Conservation (phyloP, 768 basidiomycete genomes). For the Leccinum disarticulatum region DNA sequence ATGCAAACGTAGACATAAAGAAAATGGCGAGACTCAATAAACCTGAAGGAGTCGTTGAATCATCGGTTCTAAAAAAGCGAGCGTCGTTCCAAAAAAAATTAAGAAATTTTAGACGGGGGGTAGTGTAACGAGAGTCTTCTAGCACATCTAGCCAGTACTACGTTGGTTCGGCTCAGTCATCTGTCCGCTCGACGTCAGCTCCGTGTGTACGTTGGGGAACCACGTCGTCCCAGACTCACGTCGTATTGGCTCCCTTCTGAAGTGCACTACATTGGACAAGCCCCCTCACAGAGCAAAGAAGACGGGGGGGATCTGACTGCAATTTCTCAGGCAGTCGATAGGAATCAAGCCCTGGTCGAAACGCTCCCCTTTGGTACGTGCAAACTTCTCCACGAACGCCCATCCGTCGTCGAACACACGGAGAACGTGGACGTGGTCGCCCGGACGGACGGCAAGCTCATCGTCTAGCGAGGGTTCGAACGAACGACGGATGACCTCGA, state of each 20-base stretch:
- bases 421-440: constrained; percentile 54
- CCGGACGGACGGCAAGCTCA: constrained; percentile 52
- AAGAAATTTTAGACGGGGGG: neutral
- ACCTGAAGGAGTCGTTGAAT: neutral
- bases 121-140: neutral
- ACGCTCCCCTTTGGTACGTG: neutral
- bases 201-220: neutral
- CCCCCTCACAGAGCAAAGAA: constrained; percentile 39
- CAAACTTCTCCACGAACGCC: constrained; percentile 56
- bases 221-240: constrained; percentile 4
- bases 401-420: constrained; percentile 69
- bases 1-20: neutral
- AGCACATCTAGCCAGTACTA: neutral
- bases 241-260: neutral
- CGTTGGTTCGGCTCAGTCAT: neutral
- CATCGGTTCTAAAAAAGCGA: constrained; percentile 1
- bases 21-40: neutral
- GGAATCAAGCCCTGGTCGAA: constrained; percentile 56
- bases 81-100: neutral
- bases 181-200: neutral
- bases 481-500: constrained; percentile 53
- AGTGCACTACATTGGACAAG: neutral
- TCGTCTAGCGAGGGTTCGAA: constrained; percentile 58
- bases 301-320: constrained; percentile 44
- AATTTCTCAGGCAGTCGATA: constrained; percentile 61